Evolutionary conservation across 495 filamentous ascomycete genomes (phyloP).

Genomic region (Aspergillus nidulans): DNA sequence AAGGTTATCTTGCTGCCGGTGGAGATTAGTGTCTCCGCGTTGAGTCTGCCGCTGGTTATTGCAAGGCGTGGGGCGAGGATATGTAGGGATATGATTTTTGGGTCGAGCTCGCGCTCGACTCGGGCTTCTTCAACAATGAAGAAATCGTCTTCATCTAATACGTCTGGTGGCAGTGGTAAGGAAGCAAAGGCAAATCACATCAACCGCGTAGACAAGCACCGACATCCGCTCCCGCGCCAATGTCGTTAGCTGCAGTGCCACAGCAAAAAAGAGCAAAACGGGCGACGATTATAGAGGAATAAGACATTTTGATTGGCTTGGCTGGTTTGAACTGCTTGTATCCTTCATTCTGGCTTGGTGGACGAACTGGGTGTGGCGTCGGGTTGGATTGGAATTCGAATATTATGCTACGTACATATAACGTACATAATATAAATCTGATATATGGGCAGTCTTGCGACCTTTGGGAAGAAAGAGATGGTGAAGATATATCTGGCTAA

Average conservation of each 20-base stretch:
- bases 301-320: background rate
- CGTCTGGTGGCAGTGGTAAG: background rate
- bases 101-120: background rate
- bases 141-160: background rate
- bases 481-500: background rate
- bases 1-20: conserved; percentile 26
- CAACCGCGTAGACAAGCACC: background rate
- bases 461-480: background rate
- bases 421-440: no score
- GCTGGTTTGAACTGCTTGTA: no score
- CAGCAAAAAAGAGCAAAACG: conserved; percentile 4
- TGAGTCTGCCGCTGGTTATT: conserved; percentile 23
- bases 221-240: background rate
- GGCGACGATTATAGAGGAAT: conserved; percentile 1
- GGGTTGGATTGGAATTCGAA: no score
- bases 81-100: conserved; percentile 14
- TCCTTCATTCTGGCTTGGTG: background rate
- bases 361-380: no score
- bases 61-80: conserved; percentile 16
- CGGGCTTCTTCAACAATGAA: background rate
- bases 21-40: conserved; percentile 24
- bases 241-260: background rate
- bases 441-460: background rate
- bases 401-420: no score
- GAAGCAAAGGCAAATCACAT: conserved; percentile 20